Conservation (phyloP, 495 filamentous ascomycete species). For the Aspergillus coremiiformis region DNA sequence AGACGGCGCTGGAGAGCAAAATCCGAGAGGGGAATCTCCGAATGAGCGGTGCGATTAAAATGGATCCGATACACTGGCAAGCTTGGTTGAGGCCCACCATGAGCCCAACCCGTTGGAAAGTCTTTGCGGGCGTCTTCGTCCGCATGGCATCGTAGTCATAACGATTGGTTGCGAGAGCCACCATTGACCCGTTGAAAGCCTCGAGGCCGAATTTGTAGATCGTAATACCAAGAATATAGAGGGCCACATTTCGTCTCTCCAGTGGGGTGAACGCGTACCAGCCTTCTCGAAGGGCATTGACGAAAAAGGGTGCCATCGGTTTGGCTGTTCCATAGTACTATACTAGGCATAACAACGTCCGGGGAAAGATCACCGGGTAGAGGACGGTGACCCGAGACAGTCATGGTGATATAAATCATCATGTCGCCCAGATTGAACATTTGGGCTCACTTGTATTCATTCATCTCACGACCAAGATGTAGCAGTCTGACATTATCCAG, state of each 20-base stretch:
- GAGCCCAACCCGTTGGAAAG: constrained; percentile 37
- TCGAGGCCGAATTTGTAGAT: constrained; percentile 41
- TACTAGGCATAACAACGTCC: not conserved
- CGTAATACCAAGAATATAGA: constrained; percentile 32
- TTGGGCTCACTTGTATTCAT: not conserved
- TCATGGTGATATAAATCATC: constrained; percentile 6
- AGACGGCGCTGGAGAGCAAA: constrained; percentile 28
- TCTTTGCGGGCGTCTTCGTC: constrained; percentile 21
- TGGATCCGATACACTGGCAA: constrained; percentile 39
- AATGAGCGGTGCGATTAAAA: constrained; percentile 39
- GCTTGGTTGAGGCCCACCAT: constrained; percentile 38
- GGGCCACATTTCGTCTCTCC: constrained; percentile 32
- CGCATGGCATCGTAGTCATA: constrained; percentile 32
- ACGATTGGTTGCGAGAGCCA: constrained; percentile 37
- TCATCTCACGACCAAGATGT: not conserved
- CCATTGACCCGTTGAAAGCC: constrained; percentile 37
- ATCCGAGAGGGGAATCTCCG: constrained; percentile 33
- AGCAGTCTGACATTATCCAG: not conserved
- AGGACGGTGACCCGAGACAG: not conserved
- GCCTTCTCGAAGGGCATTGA: constrained; percentile 3
- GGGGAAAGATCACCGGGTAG: not conserved
- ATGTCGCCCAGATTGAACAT: too few relatives aligned
- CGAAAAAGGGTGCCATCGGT: constrained; percentile 11
- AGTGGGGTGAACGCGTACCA: constrained; percentile 22
- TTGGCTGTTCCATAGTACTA: constrained; percentile 6